phyloP scores from a whole-genome alignment of 192 early-diverging fungal genomes.

The Helicostylum pulchrum region DNA sequence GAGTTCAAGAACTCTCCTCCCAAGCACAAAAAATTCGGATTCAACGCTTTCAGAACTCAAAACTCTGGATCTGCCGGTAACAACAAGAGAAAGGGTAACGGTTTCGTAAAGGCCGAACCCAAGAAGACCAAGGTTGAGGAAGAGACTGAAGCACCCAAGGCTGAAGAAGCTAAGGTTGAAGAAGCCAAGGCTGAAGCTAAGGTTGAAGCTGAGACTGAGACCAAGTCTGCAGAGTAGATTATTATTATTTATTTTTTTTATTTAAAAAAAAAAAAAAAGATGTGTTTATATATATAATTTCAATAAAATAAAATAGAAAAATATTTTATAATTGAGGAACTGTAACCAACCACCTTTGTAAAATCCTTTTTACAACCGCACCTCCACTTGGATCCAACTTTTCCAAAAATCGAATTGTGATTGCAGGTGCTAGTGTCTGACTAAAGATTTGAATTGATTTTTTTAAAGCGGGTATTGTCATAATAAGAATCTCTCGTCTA shows the following conservation, averaged over 20 bases:
- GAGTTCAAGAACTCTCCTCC: conserved; percentile 23
- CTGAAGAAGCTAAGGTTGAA: background rate
- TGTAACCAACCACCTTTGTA: conserved; percentile 33
- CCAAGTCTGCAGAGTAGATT: background rate
- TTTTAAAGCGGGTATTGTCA: conserved; percentile 16
- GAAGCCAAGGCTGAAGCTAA: background rate
- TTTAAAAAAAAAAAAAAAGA: background rate
- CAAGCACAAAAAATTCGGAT: background rate
- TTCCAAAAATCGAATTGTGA: conserved; percentile 35
- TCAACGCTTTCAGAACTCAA: conserved; percentile 28
- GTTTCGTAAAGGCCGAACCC: background rate
- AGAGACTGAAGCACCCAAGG: background rate
- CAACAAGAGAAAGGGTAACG: conserved; percentile 15
- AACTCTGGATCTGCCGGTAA: background rate
- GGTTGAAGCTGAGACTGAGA: background rate
- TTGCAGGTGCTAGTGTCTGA: background rate
- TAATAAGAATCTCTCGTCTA: conserved; percentile 28
- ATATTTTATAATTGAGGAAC: background rate
- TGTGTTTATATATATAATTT: background rate
- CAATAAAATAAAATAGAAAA: background rate
- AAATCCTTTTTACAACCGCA: conserved; percentile 32
- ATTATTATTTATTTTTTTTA: conserved; percentile 1
- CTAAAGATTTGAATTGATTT: background rate
- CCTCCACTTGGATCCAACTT: conserved; percentile 37
- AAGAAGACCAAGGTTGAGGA: background rate